A percentile compares a stretch with the other conserved stretches of the same genome.
Conservation (phyloP, 192 early-diverging fungal genomes). For the Coemansia sp. region DNA sequence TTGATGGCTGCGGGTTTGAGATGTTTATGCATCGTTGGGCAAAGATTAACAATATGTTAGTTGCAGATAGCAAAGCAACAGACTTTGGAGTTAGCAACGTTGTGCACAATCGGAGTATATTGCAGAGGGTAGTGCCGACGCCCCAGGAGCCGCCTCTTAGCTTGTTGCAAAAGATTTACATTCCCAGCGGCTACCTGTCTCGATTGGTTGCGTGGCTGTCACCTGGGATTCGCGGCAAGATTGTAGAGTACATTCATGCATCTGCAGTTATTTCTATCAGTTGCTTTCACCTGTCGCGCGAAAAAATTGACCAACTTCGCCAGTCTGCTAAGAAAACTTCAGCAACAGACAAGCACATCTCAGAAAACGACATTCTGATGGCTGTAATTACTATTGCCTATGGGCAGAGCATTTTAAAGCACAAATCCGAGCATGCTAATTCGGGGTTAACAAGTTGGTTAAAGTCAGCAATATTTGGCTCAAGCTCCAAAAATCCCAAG, state of each 20-base stretch:
- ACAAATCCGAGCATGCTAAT: not conserved
- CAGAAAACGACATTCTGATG: slow-evolving; percentile 19
- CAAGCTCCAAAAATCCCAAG: not conserved
- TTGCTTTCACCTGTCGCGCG: slow-evolving; percentile 9
- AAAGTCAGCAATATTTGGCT: not conserved
- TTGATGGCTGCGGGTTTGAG: slow-evolving; percentile 15
- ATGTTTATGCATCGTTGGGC: slow-evolving; percentile 23
- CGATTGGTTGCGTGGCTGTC: slow-evolving; percentile 11
- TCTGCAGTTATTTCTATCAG: not conserved
- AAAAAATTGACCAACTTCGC: not conserved
- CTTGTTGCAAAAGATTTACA: not conserved
- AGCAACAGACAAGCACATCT: not conserved
- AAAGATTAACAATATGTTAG: not conserved
- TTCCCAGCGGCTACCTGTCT: not conserved
- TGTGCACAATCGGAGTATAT: not conserved
- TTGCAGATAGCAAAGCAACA: not conserved
- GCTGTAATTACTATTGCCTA: slow-evolving; percentile 3
- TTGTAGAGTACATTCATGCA: not conserved
- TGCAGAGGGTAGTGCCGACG: not conserved
- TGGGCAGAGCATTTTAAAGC: slow-evolving; percentile 1
- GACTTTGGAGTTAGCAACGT: not conserved
- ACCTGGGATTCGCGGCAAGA: slow-evolving; percentile 2
- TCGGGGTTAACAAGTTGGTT: not conserved
- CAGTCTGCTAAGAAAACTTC: not conserved
- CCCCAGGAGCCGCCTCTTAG: not conserved